Evolutionary conservation across 352 stramenopile genomes (phyloP).

Genomic region (Phytophthora citricola): DNA sequence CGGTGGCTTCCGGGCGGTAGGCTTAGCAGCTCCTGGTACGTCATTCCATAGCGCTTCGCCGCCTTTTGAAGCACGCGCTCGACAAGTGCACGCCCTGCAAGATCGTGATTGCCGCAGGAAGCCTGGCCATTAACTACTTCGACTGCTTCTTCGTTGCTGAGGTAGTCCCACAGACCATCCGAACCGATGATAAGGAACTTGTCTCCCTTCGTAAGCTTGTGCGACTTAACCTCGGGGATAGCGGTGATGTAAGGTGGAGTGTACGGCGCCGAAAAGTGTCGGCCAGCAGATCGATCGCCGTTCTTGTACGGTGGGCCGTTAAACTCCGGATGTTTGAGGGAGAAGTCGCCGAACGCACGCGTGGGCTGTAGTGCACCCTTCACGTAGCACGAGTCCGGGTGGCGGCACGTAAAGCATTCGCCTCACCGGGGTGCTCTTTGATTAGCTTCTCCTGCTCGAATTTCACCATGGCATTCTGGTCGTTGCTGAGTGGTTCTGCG

Average conservation of each 20-base stretch:
- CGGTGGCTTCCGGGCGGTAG: slow-evolving; percentile 83
- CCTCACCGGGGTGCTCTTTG: slow-evolving; percentile 87
- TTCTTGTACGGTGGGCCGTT: slow-evolving; percentile 86
- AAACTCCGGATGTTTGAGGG: slow-evolving; percentile 95
- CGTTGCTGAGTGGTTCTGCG: slow-evolving; percentile 85
- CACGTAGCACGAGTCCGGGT: slow-evolving; percentile 93
- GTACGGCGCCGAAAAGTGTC: slow-evolving; percentile 90
- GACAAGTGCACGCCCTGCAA: slow-evolving; percentile 78
- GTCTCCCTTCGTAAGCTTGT: slow-evolving; percentile 76
- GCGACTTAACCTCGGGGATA: slow-evolving; percentile 82
- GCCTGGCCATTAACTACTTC: slow-evolving; percentile 87
- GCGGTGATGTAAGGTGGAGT: slow-evolving; percentile 94
- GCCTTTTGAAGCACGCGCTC: slow-evolving; percentile 83
- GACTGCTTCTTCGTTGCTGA: slow-evolving; percentile 95
- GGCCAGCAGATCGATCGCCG: slow-evolving; percentile 82
- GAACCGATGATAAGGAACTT: slow-evolving; percentile 98
- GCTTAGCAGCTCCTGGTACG: slow-evolving; percentile 82
- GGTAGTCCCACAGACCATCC: slow-evolving; percentile 98
- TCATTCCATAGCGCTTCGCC: slow-evolving; percentile 78
- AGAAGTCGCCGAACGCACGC: slow-evolving; percentile 92
- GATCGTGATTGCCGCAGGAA: slow-evolving; percentile 67
- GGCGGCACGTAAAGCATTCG: slow-evolving; percentile 92
- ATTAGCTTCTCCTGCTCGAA: slow-evolving; percentile 88
- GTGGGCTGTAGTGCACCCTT: slow-evolving; percentile 93
- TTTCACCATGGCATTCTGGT: slow-evolving; percentile 93